phyloP scores from a whole-genome alignment of 345 rosid species.

The Hypericum androsaemum region DNA sequence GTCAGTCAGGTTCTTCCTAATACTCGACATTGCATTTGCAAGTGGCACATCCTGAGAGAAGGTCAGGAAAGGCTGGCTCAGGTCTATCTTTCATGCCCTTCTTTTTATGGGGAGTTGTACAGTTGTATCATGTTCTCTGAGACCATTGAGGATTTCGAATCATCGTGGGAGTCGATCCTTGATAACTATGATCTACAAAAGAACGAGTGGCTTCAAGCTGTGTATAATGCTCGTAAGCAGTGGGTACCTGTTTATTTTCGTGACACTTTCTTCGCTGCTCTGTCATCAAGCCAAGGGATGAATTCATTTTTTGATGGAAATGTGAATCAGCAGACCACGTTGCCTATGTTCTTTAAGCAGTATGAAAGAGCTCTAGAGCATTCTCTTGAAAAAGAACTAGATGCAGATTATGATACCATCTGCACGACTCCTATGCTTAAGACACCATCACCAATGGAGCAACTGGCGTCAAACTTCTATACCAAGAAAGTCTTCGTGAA shows the following conservation, averaged over 20 bases:
- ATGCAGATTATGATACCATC: conserved; percentile 53
- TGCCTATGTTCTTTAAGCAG: conserved; percentile 47
- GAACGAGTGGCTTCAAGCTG: conserved; percentile 58
- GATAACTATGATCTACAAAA: conserved; percentile 40
- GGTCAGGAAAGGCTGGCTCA: conserved; percentile 67
- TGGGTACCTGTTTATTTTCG: conserved; percentile 75
- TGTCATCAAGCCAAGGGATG: conserved; percentile 48
- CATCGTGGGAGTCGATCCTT: conserved; percentile 40
- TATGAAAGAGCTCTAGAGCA: conserved; percentile 52
- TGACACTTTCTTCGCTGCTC: conserved; percentile 48
- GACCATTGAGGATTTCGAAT: conserved; percentile 55
- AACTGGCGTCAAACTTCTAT: conserved; percentile 55
- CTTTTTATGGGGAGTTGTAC: conserved; percentile 49
- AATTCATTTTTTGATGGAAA: conserved; percentile 52
- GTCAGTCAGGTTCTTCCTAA: conserved; percentile 47
- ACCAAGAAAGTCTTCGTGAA: conserved; percentile 46
- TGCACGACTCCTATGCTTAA: conserved; percentile 40
- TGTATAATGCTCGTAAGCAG: conserved; percentile 49
- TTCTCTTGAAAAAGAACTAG: conserved; percentile 50
- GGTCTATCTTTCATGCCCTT: conserved; percentile 45
- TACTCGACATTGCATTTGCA: conserved; percentile 60
- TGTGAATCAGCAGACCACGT: conserved; percentile 51
- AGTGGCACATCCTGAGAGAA: conserved; percentile 64
- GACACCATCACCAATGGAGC: conserved; percentile 71
- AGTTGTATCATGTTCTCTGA: conserved; percentile 55